These are phyloP conservation scores for Suillus sp. DNA, from an alignment of 768 basidiomycete species.

Conservation along the genomic window DNA sequence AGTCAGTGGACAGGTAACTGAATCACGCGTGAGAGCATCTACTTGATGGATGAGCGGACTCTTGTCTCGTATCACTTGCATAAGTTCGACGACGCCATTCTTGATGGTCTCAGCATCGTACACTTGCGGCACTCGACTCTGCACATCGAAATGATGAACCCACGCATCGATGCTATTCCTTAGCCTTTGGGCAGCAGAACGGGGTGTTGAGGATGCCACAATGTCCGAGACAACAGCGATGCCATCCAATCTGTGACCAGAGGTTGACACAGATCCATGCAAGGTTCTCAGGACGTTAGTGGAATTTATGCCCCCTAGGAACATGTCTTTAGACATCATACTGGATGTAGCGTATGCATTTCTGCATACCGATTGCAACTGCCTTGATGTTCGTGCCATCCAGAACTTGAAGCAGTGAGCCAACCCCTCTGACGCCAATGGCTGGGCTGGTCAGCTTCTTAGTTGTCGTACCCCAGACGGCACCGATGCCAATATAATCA, in stretches of 20 bases:
- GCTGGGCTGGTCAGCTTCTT: constrained; percentile 68
- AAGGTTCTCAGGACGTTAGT: constrained; percentile 75
- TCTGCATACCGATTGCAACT: constrained; percentile 78
- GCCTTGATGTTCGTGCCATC: constrained; percentile 66
- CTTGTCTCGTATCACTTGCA: constrained; percentile 50
- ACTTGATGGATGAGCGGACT: constrained; percentile 86
- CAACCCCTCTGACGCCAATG: constrained; percentile 75
- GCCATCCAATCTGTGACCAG: constrained; percentile 67
- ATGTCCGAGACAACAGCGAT: constrained; percentile 91
- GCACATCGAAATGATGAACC: constrained; percentile 13
- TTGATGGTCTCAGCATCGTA: constrained; percentile 41
- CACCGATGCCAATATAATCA: constrained; percentile 89
- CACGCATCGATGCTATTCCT: constrained; percentile 40
- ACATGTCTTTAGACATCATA: constrained; percentile 7
- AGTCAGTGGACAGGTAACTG: constrained; percentile 5
- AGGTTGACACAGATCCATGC: constrained; percentile 64
- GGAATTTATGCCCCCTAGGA: constrained; percentile 83
- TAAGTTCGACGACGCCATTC: constrained; percentile 47
- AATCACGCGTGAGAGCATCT: neutral
- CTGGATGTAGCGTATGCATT: neutral
- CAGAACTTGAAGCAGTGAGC: constrained; percentile 62
- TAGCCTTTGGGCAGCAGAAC: constrained; percentile 49
- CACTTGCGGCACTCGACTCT: neutral
- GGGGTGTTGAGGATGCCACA: constrained; percentile 61
- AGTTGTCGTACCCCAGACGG: constrained; percentile 79